Evolutionary conservation across 306 rosid species (phyloP).

Genomic region (Amphicarpaea edgeworthii): DNA sequence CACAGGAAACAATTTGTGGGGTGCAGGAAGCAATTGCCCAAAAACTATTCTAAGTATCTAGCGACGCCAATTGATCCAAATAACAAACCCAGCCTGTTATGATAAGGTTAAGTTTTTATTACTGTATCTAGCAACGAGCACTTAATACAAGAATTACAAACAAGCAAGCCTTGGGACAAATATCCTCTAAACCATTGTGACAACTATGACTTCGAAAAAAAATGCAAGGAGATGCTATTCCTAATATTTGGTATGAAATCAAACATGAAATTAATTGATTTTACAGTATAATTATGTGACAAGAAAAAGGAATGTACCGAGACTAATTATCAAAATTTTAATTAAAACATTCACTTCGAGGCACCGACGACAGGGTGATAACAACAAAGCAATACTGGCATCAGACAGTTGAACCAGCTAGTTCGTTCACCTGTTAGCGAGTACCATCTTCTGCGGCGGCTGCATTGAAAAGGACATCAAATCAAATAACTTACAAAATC

Average conservation of each 20-base stretch:
- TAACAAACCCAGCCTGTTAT: background rate
- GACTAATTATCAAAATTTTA: slow-evolving; percentile 44
- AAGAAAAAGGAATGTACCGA: slow-evolving; percentile 28
- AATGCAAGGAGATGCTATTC: slow-evolving; percentile 26
- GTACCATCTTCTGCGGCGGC: slow-evolving; percentile 68
- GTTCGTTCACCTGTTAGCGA: slow-evolving; percentile 54
- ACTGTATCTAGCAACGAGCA: slow-evolving; percentile 34
- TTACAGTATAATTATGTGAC: slow-evolving; percentile 38
- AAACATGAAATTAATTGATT: slow-evolving; percentile 35
- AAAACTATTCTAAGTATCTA: background rate
- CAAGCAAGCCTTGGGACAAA: slow-evolving; percentile 1
- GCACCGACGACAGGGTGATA: slow-evolving; percentile 20
- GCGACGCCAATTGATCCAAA: slow-evolving; percentile 1
- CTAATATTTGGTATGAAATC: slow-evolving; percentile 34
- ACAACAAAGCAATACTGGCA: slow-evolving; percentile 37
- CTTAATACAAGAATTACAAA: slow-evolving; percentile 48
- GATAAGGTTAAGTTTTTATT: slow-evolving; percentile 18
- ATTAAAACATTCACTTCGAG: slow-evolving; percentile 25
- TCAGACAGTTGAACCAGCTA: slow-evolving; percentile 50
- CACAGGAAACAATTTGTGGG: too few relatives aligned
- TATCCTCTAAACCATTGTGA: slow-evolving; percentile 22
- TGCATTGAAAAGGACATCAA: slow-evolving; percentile 45
- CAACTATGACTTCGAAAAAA: background rate
- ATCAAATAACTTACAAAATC: slow-evolving; percentile 33
- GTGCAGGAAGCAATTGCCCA: too few relatives aligned